phyloP scores from a whole-genome alignment of 1,284 basidiomycete genomes.

The Athelia sp. region DNA sequence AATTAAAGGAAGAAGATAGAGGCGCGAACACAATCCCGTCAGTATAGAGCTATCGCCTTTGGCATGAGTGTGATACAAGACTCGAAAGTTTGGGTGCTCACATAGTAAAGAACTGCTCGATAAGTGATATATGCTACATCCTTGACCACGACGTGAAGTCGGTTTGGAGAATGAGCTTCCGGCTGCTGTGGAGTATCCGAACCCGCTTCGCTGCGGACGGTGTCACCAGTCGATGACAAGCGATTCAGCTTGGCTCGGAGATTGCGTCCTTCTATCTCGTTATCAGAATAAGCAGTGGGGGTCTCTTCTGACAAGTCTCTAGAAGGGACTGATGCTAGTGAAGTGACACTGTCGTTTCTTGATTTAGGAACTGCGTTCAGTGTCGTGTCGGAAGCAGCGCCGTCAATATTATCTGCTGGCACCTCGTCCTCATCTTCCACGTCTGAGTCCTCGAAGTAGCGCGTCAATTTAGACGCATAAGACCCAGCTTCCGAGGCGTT shows the following conservation, averaged over 20 bases:
- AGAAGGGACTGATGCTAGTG: not conserved
- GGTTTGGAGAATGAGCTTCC: slow-evolving; percentile 31
- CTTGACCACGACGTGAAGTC: slow-evolving; percentile 60
- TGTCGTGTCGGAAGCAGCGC: slow-evolving; percentile 20
- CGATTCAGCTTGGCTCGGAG: slow-evolving; percentile 30
- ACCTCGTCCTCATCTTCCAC: slow-evolving; percentile 46
- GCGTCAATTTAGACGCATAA: slow-evolving; percentile 14
- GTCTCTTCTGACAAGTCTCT: slow-evolving; percentile 5
- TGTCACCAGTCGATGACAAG: slow-evolving; percentile 23
- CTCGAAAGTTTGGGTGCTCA: slow-evolving; percentile 26
- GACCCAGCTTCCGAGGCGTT: slow-evolving; percentile 16
- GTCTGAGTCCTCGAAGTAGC: slow-evolving; percentile 57
- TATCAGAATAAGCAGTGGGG: slow-evolving; percentile 1
- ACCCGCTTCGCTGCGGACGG: slow-evolving; percentile 7
- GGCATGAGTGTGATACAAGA: slow-evolving; percentile 4
- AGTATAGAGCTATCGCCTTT: slow-evolving; percentile 69
- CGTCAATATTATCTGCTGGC: slow-evolving; percentile 20
- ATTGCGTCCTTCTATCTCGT: slow-evolving; percentile 16
- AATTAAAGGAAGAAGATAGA: slow-evolving; percentile 62
- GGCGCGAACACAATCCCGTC: slow-evolving; percentile 83
- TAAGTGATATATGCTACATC: slow-evolving; percentile 85
- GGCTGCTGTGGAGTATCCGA: slow-evolving; percentile 1
- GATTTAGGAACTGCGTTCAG: slow-evolving; percentile 7
- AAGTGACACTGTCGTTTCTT: not conserved
- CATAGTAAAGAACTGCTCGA: slow-evolving; percentile 80